Evolutionary conservation across 177 flowering plant species (phyloP), one percentile per base, ranked within the genome.

Genomic region (Vitis hybrid): DNA sequence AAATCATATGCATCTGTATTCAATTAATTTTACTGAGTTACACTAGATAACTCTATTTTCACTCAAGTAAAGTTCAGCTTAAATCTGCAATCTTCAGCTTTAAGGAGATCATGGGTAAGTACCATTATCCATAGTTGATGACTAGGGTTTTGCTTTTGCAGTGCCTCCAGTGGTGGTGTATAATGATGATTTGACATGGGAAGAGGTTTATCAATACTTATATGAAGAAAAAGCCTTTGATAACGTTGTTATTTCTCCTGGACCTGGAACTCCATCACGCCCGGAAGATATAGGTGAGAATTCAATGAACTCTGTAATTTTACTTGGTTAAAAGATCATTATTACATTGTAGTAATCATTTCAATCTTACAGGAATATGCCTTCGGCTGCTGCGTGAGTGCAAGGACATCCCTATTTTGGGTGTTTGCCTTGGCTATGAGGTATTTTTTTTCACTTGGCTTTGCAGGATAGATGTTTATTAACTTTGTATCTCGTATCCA

Each of bases 391-490:
- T 95, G 80, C 87, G 69, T 54, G 89, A 91, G 76, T 95, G 99
- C 85, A 70, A 74, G 68, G 97, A 93, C 77, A 85, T 95, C 66
- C 99, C 99, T 13, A 90, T 95, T 76, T 80, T 95, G 84, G 99
- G 99, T 77, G 96, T 95, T 81, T 95, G 99, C 78, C 96, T 95
- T 72, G 99, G 99, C 17, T 98, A 95, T 75, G 98, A 95, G 99
- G 99, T 95, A 81, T 52, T 65, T 49, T 12, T 12, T 39, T 5
- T 6, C 48, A 39, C 48, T 0, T 39, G 48, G 9, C 10, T 19
- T 1, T 62, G 0, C 32, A 19, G 11, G 12, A 8, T 65, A 21
- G 12, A 8, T 65, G 30, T 15, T 17, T 17, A 45, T 39, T 13
- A 32, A 30, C 32, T 4, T 13, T 15, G 66, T 17, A 23, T 11